Evolutionary conservation across 192 early-diverging fungal species (phyloP).

Genomic region (Globomyces pollinis-pini): DNA sequence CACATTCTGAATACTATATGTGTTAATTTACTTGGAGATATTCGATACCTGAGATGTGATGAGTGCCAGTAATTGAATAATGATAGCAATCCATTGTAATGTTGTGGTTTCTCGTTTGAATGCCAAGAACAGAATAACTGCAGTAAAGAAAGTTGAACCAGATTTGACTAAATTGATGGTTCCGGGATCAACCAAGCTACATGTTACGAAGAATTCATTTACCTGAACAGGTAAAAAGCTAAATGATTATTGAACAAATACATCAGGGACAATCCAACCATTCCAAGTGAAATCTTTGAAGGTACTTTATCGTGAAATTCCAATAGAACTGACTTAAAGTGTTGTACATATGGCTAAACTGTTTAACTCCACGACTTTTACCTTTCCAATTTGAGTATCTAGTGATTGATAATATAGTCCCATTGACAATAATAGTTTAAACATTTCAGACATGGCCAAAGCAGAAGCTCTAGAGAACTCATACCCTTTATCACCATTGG

Average conservation of each 20-base stretch:
- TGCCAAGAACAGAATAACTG: conserved; percentile 1
- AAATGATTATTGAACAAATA: conserved; percentile 16
- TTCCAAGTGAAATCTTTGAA: not conserved
- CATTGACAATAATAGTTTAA: not conserved
- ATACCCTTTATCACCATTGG: not conserved
- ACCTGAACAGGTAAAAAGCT: not conserved
- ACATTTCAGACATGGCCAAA: not conserved
- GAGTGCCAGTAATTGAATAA: conserved; percentile 1
- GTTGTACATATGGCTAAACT: no score
- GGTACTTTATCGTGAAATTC: not conserved
- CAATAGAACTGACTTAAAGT: not conserved
- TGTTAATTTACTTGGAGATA: no score
- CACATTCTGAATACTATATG: conserved; percentile 3
- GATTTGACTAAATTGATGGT: conserved; percentile 16
- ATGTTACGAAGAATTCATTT: no score
- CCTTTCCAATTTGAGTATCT: not conserved
- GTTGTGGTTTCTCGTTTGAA: not conserved
- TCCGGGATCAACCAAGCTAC: no score
- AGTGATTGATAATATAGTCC: not conserved
- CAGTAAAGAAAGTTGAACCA: conserved; percentile 2
- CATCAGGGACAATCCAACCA: not conserved
- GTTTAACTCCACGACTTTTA: no score
- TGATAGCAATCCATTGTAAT: conserved; percentile 13
- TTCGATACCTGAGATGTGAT: no score
- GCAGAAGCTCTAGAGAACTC: not conserved